Evolutionary conservation across 306 rosid species (phyloP).

Genomic region (Vigna reflexopilosa): DNA sequence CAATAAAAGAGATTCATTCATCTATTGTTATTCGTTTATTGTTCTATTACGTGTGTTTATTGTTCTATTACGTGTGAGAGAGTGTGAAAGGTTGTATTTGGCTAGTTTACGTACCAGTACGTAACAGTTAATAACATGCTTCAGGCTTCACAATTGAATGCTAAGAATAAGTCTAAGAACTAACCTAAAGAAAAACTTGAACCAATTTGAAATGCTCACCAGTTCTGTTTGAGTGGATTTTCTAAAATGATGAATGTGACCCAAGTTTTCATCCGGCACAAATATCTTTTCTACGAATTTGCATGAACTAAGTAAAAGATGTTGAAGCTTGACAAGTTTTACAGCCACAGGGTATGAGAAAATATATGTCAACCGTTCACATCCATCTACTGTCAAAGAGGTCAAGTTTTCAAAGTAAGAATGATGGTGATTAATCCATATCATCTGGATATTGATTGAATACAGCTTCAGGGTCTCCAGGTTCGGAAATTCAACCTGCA

Average conservation of each 20-base stretch:
- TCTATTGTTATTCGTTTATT: no score
- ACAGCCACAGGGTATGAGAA: slow-evolving; percentile 39
- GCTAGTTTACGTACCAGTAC: no score
- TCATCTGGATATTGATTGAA: slow-evolving; percentile 40
- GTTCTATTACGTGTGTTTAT: no score
- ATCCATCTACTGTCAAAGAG: slow-evolving; percentile 42
- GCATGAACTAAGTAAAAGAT: slow-evolving; percentile 46
- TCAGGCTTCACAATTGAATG: slow-evolving; percentile 20
- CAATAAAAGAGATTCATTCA: no score
- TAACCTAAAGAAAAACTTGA: not conserved
- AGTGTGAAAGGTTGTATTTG: no score
- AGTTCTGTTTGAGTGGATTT: slow-evolving; percentile 23
- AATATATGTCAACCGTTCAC: slow-evolving; percentile 41
- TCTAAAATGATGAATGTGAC: not conserved
- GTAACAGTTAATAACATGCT: not conserved
- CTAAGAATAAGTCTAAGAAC: not conserved
- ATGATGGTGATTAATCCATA: slow-evolving; percentile 47
- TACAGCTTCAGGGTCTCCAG: slow-evolving; percentile 44
- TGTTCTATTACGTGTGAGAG: no score
- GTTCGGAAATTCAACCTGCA: slow-evolving; percentile 51
- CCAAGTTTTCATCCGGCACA: slow-evolving; percentile 11
- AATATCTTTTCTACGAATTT: slow-evolving; percentile 38
- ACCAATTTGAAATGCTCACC: slow-evolving; percentile 42
- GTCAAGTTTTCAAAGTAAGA: slow-evolving; percentile 47
- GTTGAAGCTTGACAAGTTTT: slow-evolving; percentile 47